A percentile compares a stretch with the other conserved stretches of the same genome.
Evolutionary conservation across 768 basidiomycete genomes (phyloP).

Genomic region (Psilocybe sp.): DNA sequence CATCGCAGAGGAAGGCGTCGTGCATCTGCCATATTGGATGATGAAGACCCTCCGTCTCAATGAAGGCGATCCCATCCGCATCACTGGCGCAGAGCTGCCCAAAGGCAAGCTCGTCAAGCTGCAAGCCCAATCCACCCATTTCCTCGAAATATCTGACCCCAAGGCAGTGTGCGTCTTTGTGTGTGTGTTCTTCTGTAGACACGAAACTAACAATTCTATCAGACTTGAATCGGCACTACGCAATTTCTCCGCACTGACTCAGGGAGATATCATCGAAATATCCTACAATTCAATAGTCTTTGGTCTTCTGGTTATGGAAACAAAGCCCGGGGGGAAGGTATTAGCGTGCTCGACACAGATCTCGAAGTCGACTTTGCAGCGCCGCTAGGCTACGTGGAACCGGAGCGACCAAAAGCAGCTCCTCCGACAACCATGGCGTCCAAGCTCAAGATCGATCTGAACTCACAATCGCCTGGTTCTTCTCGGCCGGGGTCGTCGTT

Average conservation of each 20-base stretch:
- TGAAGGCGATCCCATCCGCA: constrained; percentile 93
- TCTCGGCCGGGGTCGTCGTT: constrained; percentile 78
- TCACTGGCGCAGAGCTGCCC: constrained; percentile 81
- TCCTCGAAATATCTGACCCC: constrained; percentile 95
- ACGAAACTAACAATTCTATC: constrained; percentile 1
- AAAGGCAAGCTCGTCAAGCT: constrained; percentile 97
- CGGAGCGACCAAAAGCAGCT: constrained; percentile 78
- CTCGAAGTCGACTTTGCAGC: constrained; percentile 97
- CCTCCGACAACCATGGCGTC: constrained; percentile 92
- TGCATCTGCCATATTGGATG: constrained; percentile 98
- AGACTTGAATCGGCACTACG: constrained; percentile 95
- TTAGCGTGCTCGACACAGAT: constrained; percentile 91
- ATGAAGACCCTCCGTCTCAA: constrained; percentile 93
- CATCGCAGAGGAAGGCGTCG: constrained; percentile 94
- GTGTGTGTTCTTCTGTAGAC: not conserved
- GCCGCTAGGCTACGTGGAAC: constrained; percentile 92
- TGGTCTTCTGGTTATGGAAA: constrained; percentile 94
- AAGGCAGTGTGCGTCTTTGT: constrained; percentile 84
- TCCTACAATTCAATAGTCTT: constrained; percentile 96
- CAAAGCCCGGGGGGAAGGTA: constrained; percentile 84
- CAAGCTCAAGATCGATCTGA: constrained; percentile 92
- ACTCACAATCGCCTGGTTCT: constrained; percentile 82
- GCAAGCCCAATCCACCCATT: constrained; percentile 93
- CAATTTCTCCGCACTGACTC: constrained; percentile 88
- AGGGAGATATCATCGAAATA: constrained; percentile 98